Evolutionary conservation across 2,329 filamentous ascomycete genomes (phyloP).

Genomic region (Teratosphaeria nubilosa): DNA sequence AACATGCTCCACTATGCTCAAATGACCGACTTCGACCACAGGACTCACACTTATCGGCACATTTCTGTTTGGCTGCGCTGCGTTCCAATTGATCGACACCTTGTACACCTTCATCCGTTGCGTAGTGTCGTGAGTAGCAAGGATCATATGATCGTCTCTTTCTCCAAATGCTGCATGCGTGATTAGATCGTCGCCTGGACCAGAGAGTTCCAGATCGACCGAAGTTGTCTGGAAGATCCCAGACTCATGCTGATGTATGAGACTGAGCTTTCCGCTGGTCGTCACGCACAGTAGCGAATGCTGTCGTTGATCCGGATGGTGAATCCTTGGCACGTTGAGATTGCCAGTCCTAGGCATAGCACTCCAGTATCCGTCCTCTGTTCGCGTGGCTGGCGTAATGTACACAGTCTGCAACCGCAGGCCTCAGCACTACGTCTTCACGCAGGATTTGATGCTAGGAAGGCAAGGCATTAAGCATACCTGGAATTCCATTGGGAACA

Average conservation of each 20-base stretch:
- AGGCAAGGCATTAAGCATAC: constrained; percentile 11
- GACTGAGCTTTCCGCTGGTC: constrained; percentile 59
- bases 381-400: constrained; percentile 28
- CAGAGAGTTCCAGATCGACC: constrained; percentile 44
- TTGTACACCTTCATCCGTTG: constrained; percentile 66
- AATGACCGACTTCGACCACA: constrained; percentile 18
- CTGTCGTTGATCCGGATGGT: constrained; percentile 60
- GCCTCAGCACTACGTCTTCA: background rate
- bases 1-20: constrained; percentile 17
- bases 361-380: constrained; percentile 53
- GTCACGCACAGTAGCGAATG: constrained; percentile 70
- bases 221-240: constrained; percentile 58
- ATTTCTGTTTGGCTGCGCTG: constrained; percentile 25
- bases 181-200: constrained; percentile 51
- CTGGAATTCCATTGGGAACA: constrained; percentile 26
- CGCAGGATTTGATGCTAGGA: background rate
- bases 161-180: constrained; percentile 64
- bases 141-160: constrained; percentile 46
- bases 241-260: constrained; percentile 69
- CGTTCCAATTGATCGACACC: constrained; percentile 64
- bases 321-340: constrained; percentile 51
- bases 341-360: constrained; percentile 45
- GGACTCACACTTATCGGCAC: constrained; percentile 19
- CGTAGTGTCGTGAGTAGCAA: constrained; percentile 58
- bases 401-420: constrained; percentile 17